These are phyloP conservation scores for Lotmaria passim DNA, from an alignment of 208 protist genomes.

Conservation along the genomic window DNA sequence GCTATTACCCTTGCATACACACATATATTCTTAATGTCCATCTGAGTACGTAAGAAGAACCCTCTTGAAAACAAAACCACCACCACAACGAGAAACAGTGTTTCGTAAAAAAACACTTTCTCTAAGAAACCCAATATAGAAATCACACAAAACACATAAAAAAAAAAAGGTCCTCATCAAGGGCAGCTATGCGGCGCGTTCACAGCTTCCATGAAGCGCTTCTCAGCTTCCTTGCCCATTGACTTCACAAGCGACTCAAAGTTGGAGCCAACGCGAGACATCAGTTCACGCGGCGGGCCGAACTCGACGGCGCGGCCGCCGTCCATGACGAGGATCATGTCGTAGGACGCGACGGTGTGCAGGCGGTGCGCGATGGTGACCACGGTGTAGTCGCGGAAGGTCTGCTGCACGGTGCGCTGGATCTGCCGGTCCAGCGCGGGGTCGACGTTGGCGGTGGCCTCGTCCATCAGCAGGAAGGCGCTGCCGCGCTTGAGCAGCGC, in stretches of 20 bases:
- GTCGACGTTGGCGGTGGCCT: slow-evolving; percentile 79
- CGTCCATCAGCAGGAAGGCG: slow-evolving; percentile 78
- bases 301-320: slow-evolving; percentile 55
- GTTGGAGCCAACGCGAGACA: slow-evolving; percentile 38
- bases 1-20: too few species aligned
- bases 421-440: slow-evolving; percentile 55
- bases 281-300: slow-evolving; percentile 40
- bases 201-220: background rate
- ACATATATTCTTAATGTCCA: too few species aligned
- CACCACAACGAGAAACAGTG: too few species aligned
- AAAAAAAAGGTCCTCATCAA: too few species aligned
- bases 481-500: slow-evolving; percentile 62
- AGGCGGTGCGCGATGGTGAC: slow-evolving; percentile 76
- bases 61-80: too few species aligned
- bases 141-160: too few species aligned
- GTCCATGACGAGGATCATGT: slow-evolving; percentile 52
- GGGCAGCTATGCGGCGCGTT: too few species aligned
- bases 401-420: slow-evolving; percentile 48
- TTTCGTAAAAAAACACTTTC: too few species aligned
- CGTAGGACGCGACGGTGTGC: slow-evolving; percentile 40
- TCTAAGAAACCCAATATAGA: too few species aligned
- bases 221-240: slow-evolving; percentile 5
- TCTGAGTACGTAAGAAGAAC: too few species aligned
- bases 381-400: slow-evolving; percentile 64
- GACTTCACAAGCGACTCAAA: slow-evolving; percentile 36